phyloP scores from a whole-genome alignment of 192 early-diverging fungal species.

The Backusella parvicylindrica region DNA sequence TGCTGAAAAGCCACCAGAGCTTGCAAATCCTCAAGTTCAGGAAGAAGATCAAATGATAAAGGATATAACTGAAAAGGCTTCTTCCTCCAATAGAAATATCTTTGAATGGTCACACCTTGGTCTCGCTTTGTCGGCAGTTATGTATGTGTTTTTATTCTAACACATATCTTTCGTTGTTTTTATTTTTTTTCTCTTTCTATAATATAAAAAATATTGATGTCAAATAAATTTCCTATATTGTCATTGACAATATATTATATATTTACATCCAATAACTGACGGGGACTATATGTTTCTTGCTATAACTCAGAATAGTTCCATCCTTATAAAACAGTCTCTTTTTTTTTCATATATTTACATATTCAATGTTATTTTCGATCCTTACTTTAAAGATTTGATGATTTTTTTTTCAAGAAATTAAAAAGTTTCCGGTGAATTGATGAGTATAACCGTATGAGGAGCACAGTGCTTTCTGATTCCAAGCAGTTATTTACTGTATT shows the following conservation, averaged over 20 bases:
- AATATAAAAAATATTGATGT: background rate
- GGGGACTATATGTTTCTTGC: background rate
- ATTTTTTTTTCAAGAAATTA: background rate
- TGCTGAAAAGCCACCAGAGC: slow-evolving; percentile 15
- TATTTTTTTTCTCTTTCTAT: background rate
- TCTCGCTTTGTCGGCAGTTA: background rate
- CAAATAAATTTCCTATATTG: background rate
- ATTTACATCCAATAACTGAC: background rate
- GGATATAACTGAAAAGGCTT: background rate
- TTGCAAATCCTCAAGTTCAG: background rate
- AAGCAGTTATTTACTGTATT: background rate
- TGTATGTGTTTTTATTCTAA: background rate
- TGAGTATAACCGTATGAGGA: background rate
- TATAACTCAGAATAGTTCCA: background rate
- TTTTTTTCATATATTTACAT: background rate
- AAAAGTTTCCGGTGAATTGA: background rate
- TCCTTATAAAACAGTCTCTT: background rate
- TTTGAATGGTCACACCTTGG: background rate
- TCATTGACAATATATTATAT: background rate
- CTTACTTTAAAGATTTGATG: background rate
- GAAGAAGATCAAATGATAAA: background rate
- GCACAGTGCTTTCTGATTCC: background rate
- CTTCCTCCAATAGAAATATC: background rate
- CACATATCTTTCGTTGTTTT: background rate
- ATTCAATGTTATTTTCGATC: background rate